Base-by-base conservation (phyloP, 345 rosid genomes). In the Heritiera fomes region DNA sequence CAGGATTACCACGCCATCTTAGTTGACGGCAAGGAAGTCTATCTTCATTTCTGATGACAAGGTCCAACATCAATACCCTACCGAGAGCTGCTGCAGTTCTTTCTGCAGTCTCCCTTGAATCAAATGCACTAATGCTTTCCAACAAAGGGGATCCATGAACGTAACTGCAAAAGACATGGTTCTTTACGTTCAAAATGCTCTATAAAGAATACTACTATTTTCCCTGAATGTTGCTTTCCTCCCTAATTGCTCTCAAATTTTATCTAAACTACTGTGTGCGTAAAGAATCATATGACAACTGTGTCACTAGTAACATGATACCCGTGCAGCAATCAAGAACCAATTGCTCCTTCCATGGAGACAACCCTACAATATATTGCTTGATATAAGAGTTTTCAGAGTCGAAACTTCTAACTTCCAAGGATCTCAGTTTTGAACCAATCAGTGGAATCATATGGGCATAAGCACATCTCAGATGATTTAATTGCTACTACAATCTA, bases 1-100 rank as follows among this genome's bases (percentile, higher is more conserved):
- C 92, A 15, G 97, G 87, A 91, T 96, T 96, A 63, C 99, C 99
- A 55, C 99, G 98, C 99, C 99, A 96, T 80, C 95, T 84, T 63
- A 96, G 92, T 77, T 94, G 89, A 76, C 90, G 99, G 82, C 98
- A 96, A 80, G 97, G 97, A 75, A 96, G 87, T 75, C 99, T 89
- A 85, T 96, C 99, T 84, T 96, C 99, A 78, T 96, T 96, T 84
- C 99, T 89, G 78, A 94, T 92, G 69, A 96, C 90, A 82, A 96
- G 97, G 87, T 96, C 98, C 89, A 96, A 77, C 87, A 96, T 82
- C 83, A 96, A 87, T 82, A 94, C 87, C 88, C 95, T 90, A 38
- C 99, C 99, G 78, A 96, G 86, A 46, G 91, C 94, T 77, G 94
- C 89, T 45, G 93, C 98, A 84, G 91, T 92, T 85, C 84, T 92